These are phyloP conservation scores for Haematococcus sp. DNA, from an alignment of 139 green algal species.

Conservation along the genomic window DNA sequence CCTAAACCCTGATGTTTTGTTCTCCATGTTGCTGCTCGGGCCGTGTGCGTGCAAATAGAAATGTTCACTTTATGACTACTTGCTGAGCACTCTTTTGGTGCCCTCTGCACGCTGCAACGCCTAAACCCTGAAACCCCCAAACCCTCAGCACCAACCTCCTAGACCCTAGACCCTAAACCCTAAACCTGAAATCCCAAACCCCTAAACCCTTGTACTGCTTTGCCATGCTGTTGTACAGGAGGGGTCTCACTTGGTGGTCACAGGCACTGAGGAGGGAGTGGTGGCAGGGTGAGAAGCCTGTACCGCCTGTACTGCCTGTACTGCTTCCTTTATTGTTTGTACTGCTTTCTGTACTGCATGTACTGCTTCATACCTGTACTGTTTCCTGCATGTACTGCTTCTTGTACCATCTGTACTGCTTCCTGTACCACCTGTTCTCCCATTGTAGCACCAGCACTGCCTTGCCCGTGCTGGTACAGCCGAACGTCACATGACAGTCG, in stretches of 20 bases:
- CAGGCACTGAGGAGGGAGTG: slow-evolving; percentile 70
- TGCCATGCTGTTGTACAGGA: background rate
- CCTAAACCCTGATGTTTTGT: too few relatives aligned
- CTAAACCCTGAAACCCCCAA: too few relatives aligned
- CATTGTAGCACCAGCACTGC: background rate
- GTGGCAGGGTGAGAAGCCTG: slow-evolving; percentile 63
- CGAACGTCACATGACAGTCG: too few relatives aligned
- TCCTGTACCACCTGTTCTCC: background rate
- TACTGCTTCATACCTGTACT: background rate
- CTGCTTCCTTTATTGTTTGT: background rate
- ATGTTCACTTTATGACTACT: too few relatives aligned
- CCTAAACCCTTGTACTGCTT: background rate
- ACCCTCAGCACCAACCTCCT: too few relatives aligned
- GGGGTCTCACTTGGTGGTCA: slow-evolving; percentile 34
- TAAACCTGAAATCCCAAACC: too few relatives aligned
- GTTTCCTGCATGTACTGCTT: background rate
- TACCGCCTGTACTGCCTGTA: slow-evolving; percentile 23
- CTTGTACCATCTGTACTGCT: background rate
- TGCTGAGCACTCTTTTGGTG: too few relatives aligned
- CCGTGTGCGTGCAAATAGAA: too few relatives aligned
- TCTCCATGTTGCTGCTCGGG: too few relatives aligned
- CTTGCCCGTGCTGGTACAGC: background rate
- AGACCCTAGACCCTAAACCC: too few relatives aligned
- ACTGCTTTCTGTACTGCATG: too few relatives aligned
- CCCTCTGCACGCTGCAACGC: too few relatives aligned